Base-by-base conservation (phyloP, 495 filamentous ascomycete species). In the Penicillium argentinense region DNA sequence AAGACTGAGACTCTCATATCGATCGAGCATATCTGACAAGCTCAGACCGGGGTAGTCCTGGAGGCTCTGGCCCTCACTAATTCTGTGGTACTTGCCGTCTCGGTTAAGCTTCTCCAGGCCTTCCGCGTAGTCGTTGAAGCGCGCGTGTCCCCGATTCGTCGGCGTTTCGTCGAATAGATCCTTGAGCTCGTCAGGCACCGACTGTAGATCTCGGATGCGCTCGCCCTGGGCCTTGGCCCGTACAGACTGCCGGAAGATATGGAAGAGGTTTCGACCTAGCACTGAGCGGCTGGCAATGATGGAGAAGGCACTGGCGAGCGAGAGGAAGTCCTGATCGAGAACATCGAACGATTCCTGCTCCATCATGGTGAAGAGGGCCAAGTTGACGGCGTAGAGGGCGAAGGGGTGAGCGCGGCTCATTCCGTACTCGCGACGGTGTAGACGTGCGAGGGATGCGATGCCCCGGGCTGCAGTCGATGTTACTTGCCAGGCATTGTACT, bases 311-410 rank as follows among this genome's bases (percentile, higher is more conserved):
- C 64, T 67, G 0, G 66, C 58, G 3, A 75, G 57, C 0, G 60
- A 56, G 0, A 74, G 51, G 37, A 73, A 75, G 26, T 73, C 67
- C 18, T 39, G 33, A 33, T 74, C 70, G 0, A 69, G 49, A 0
- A 73, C 63, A 34, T 75, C 63, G 29, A 73, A 74, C 0, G 45
- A 18, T 4, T 54, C 49, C 9, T 53, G 47, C n/a, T 71, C 65
- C 2, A 72, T 46, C 52, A 75, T 43, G 0, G 63, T 59, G 47
- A 74, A 75, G 3, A 75, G 48, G 7, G 70, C 72, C 9, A 75
- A 58, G 25, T 70, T 75, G 41, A 75, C 68, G 2, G 70, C 69
- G 36, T 72, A 75, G 48, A 75, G 54, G 9, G 70, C 64, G 33
- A 72, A 75, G 16, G 68, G 61, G 47, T 75, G 72, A 5, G 68